Conservation (phyloP, 2,329 filamentous ascomycete species). For the Shiraia bambusicola region DNA sequence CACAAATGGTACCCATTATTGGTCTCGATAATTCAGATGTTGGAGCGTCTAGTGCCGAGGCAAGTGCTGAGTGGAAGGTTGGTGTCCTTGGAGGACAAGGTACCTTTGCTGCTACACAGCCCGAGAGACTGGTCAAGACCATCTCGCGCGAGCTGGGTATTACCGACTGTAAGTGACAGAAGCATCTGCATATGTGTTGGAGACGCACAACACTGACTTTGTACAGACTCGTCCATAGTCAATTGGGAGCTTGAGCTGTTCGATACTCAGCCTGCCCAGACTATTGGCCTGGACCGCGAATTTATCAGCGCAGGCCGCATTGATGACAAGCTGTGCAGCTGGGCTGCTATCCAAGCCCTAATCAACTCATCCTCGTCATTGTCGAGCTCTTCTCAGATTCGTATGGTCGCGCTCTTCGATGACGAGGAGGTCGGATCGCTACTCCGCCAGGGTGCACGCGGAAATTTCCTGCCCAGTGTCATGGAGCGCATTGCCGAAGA, state of each 20-base stretch:
- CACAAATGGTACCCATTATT: conserved; percentile 90
- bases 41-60: conserved; percentile 26
- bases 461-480: conserved; percentile 81
- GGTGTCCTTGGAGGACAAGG: conserved; percentile 60
- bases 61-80: conserved; percentile 44
- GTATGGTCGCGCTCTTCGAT: conserved; percentile 92
- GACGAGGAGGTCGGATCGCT: conserved; percentile 94
- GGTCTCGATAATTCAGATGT: conserved; percentile 76
- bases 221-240: conserved; percentile 67
- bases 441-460: conserved; percentile 83
- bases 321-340: conserved; percentile 97
- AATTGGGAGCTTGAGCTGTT: conserved; percentile 98
- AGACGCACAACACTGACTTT: conserved; percentile 8
- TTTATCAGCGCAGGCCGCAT: conserved; percentile 95
- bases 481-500: conserved; percentile 80
- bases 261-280: conserved; percentile 80
- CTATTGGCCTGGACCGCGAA: conserved; percentile 84
- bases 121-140: conserved; percentile 77
- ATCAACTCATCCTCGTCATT: conserved; percentile 59
- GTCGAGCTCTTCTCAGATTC: conserved; percentile 68
- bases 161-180: conserved; percentile 53
- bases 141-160: conserved; percentile 80
- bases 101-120: conserved; percentile 80
- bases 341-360: conserved; percentile 82
- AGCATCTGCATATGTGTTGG: too few relatives aligned